A percentile compares a stretch with the other conserved stretches of the same genome.
phyloP scores from a whole-genome alignment of 2,329 filamentous ascomycete genomes.

The Thelonectria olida region DNA sequence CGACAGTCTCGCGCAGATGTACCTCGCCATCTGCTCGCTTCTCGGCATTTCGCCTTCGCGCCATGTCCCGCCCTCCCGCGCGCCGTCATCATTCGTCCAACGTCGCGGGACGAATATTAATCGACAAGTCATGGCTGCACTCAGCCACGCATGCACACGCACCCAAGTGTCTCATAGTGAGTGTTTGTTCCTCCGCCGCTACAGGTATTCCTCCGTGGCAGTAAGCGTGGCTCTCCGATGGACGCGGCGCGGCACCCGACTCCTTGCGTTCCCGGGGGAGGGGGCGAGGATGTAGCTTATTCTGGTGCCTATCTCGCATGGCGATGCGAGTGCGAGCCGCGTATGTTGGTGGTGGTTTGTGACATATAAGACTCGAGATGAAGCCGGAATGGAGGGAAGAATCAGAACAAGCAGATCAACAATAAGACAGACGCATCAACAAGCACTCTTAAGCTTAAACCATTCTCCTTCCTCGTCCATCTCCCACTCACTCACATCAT shows the following conservation, averaged over 20 bases:
- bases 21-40: constrained; percentile 14
- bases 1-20: not conserved
- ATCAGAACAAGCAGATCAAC: constrained; percentile 1
- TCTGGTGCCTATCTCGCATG: not conserved
- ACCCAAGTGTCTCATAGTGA: constrained; percentile 7
- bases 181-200: not conserved
- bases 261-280: constrained; percentile 13
- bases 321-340: not conserved
- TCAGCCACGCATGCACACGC: constrained; percentile 31
- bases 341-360: not conserved
- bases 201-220: constrained; percentile 2
- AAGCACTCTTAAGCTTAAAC: constrained; percentile 14
- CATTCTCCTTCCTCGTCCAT: not conserved
- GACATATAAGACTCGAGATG: constrained; percentile 30
- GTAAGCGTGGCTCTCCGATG: too few relatives aligned
- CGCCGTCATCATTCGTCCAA: not conserved
- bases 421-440: not conserved
- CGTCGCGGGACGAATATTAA: not conserved
- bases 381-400: not conserved
- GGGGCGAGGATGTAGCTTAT: too few relatives aligned
- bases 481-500: not conserved
- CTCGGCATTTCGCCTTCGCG: constrained; percentile 19
- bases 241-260: constrained; percentile 1
- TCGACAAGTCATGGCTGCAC: not conserved
- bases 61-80: not conserved